Conservation (phyloP, 192 early-diverging fungal species). For the Geosiphon pyriformis region DNA sequence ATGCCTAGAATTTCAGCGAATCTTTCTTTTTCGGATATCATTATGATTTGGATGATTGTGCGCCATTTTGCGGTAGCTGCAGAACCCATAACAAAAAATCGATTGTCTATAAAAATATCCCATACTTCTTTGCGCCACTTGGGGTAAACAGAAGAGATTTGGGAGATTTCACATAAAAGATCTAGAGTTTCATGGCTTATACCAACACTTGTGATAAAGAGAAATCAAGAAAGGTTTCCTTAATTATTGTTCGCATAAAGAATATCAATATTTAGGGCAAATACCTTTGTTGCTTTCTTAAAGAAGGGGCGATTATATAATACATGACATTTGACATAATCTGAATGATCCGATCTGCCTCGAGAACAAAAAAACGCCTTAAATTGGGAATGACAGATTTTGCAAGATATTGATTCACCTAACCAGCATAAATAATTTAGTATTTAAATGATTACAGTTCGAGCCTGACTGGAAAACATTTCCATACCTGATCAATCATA, state of each 20-base stretch:
- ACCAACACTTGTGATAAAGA: constrained; percentile 28
- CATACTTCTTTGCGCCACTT: constrained; percentile 73
- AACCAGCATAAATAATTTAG: not conserved
- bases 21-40: constrained; percentile 71
- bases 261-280: not conserved
- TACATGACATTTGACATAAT: constrained; percentile 72
- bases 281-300: constrained; percentile 54
- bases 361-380: constrained; percentile 53
- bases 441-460: not conserved
- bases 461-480: constrained; percentile 22
- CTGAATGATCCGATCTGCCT: constrained; percentile 65
- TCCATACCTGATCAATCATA: constrained; percentile 55
- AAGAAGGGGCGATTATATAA: constrained; percentile 65
- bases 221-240: too few species aligned
- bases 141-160: constrained; percentile 54
- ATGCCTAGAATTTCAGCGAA: constrained; percentile 66
- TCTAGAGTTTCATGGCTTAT: constrained; percentile 47
- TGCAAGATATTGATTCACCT: constrained; percentile 44
- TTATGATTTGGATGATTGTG: constrained; percentile 59
- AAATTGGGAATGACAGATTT: constrained; percentile 61
- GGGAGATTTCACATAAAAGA: constrained; percentile 53
- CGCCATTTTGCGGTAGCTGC: constrained; percentile 57
- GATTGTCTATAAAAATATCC: constrained; percentile 68
- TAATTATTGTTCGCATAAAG: not conserved
- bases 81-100: constrained; percentile 64